Conservation (phyloP, 441 rosid genomes). For the Capsella rubella region DNA sequence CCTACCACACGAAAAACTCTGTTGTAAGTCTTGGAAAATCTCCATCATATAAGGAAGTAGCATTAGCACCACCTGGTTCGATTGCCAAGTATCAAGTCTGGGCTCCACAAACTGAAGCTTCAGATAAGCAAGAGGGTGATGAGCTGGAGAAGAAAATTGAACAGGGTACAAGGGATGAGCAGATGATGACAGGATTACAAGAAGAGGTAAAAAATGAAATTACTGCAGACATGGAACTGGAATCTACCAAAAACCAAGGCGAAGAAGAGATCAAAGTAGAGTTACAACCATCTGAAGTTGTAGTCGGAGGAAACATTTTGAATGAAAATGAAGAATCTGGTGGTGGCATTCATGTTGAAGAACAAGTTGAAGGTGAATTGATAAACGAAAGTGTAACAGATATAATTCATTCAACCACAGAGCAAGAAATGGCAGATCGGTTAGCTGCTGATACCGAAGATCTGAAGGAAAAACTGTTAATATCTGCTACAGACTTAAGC, state of each 20-base stretch:
- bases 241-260: slow-evolving; percentile 39
- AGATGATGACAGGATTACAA: slow-evolving; percentile 39
- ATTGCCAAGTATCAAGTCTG: slow-evolving; percentile 74
- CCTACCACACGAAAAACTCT: slow-evolving; percentile 52
- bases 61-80: slow-evolving; percentile 94
- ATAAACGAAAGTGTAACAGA: slow-evolving; percentile 47
- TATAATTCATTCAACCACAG: slow-evolving; percentile 52
- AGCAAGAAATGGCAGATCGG: slow-evolving; percentile 53
- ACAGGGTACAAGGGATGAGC: slow-evolving; percentile 50
- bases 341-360: slow-evolving; percentile 52
- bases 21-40: slow-evolving; percentile 82
- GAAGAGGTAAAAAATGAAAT: slow-evolving; percentile 50
- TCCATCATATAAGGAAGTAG: slow-evolving; percentile 98
- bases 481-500: slow-evolving; percentile 49
- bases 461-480: slow-evolving; percentile 61
- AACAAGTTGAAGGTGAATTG: slow-evolving; percentile 46
- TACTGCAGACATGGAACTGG: slow-evolving; percentile 43
- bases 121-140: slow-evolving; percentile 54
- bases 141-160: slow-evolving; percentile 40
- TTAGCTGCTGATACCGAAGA: slow-evolving; percentile 55
- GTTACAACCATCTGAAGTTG: slow-evolving; percentile 47
- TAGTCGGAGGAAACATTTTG: slow-evolving; percentile 47
- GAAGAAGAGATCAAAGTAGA: slow-evolving; percentile 53
- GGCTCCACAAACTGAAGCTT: slow-evolving; percentile 56
- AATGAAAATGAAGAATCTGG: slow-evolving; percentile 51